Percentiles rank a stretch among this genome's conserved stretches.
These are phyloP conservation scores for Ascochyta pisi DNA, from an alignment of 2,329 filamentous ascomycete species.

Conservation along the genomic window DNA sequence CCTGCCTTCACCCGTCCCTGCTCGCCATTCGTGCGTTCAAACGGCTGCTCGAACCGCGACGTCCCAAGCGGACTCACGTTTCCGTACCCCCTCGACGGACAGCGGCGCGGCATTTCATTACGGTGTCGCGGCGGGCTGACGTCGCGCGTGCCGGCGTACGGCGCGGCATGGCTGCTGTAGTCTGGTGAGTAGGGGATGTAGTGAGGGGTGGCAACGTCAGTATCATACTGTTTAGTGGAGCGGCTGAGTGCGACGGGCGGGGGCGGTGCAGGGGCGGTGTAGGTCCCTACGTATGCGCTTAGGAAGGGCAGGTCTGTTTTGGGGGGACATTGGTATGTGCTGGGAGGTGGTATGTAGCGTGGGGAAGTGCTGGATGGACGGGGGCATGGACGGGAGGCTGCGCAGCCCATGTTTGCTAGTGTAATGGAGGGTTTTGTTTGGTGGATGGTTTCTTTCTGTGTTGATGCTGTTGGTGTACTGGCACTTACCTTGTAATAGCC, in stretches of 20 bases:
- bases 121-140: constrained; percentile 10
- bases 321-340: too few relatives aligned
- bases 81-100: not conserved
- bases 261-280: not conserved
- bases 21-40: not conserved
- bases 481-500: constrained; percentile 1
- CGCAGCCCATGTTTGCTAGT: constrained; percentile 10
- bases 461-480: not conserved
- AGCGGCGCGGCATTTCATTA: constrained; percentile 2
- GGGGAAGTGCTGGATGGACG: not conserved
- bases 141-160: not conserved
- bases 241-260: not conserved
- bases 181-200: not conserved
- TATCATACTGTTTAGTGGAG: not conserved
- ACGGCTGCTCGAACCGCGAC: constrained; percentile 6
- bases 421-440: not conserved
- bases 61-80: constrained; percentile 10
- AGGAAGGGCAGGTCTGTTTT: not conserved
- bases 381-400: constrained; percentile 1
- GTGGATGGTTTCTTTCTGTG: not conserved
- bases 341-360: not conserved
- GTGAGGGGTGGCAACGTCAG: not conserved
- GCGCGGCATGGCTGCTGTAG: not conserved
- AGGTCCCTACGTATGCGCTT: not conserved
- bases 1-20: not conserved